Evolutionary conservation across 768 basidiomycete species (phyloP), one percentile per base, ranked within the genome.

Genomic region (Panaeolus papilionaceus): DNA sequence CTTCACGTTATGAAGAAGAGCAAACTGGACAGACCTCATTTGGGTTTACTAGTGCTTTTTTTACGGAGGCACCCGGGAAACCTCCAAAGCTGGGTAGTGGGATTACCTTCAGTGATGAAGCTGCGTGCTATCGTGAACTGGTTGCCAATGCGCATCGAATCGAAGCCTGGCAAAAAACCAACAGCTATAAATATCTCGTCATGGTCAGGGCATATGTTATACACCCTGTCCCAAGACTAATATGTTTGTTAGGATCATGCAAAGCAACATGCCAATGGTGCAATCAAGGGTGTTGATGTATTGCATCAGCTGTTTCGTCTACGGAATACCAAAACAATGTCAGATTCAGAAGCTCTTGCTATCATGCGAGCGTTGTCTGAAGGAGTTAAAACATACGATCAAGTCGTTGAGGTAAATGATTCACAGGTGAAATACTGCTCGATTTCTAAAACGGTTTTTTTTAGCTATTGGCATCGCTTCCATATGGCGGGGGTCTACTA

Each of bases 111-210:
- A 77, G 80, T 14, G 95, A 97, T 66, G 95, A 97, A 23, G 75
- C 76, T 0, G 77, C 83, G 12, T 88, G 88, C 54, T 72, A 83
- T 67, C 87, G 86, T 69, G 97, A 99, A 75, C 81, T 98, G 64
- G 82, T 84, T 47, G 82, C 84, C 38, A 95, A 96, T 71, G 88
- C 90, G 1, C 88, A 89, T 72, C 87, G 97, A 40, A 95, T 99
- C 44, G 98, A 99, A 74, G 96, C 92, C 8, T 99, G 97, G 97
- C 83, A 93, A 69, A 86, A 86, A 74, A 97, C 94, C 4, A 88
- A 87, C 69, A 89, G 87, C 64, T 98, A 98, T 77, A 84, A 87
- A 65, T 86, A 92, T 68, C 92, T 83, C 72, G 84, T 89, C 65
- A 79, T 81, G 78, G 96, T 96, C 70, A 38, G 65, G 75, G 28